Percentiles rank a stretch among this genome's conserved stretches.
These are phyloP conservation scores for Microsporum audouinii DNA, from an alignment of 2,329 filamentous ascomycete genomes.

Conservation along the genomic window DNA sequence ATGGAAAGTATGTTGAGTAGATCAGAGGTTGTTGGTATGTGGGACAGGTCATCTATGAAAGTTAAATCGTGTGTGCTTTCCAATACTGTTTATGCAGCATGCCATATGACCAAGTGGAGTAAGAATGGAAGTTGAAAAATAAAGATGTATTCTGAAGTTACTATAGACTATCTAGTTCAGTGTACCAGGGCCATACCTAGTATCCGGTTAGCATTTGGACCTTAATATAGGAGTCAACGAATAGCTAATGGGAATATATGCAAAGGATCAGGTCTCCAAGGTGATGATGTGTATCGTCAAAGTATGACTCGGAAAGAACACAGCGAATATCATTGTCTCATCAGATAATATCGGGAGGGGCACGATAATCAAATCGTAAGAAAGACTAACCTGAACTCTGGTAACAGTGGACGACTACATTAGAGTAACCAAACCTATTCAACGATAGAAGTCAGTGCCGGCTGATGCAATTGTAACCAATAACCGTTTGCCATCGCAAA, in stretches of 20 bases:
- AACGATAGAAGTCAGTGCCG: not conserved
- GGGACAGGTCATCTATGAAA: too few relatives aligned
- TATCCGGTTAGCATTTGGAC: not conserved
- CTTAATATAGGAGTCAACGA: not conserved
- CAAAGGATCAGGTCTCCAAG: conserved; percentile 51
- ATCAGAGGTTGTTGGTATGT: too few relatives aligned
- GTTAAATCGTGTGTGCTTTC: too few relatives aligned
- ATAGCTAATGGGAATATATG: not conserved
- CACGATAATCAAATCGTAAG: conserved; percentile 7
- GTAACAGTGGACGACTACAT: not conserved
- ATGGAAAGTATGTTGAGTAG: conserved; percentile 27
- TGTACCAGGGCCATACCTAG: not conserved
- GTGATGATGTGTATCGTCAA: conserved; percentile 52
- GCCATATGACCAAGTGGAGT: too few relatives aligned
- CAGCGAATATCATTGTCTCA: conserved; percentile 51
- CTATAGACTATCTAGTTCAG: not conserved
- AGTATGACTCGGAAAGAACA: conserved; percentile 51
- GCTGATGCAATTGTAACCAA: not conserved
- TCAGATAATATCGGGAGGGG: conserved; percentile 32
- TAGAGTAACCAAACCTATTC: not conserved
- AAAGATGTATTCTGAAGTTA: not conserved
- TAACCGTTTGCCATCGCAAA: not conserved
- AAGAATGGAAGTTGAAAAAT: not conserved
- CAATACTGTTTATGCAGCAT: too few relatives aligned
- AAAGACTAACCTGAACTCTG: conserved; percentile 5